Base-by-base conservation (phyloP, 106 monocot species). In the Hemerocallis citrina region DNA sequence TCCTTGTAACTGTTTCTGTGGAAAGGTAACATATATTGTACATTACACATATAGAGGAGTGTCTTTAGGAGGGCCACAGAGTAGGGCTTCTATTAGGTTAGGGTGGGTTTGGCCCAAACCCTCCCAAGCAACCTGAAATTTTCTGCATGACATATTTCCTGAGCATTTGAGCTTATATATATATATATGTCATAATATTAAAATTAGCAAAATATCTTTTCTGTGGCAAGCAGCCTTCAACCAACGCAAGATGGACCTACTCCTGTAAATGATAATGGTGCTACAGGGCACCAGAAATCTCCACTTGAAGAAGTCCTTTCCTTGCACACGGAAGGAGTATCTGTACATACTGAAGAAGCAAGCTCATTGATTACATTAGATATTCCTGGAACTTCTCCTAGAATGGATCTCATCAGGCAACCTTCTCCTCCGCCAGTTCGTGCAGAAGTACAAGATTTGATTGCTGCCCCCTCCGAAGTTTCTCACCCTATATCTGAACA, bases 381-480 rank as follows among this genome's bases (percentile, higher is more conserved):
- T 43, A 16, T 28, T 46, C 33, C 47, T 54, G 85, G 75, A 71
- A 45, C 62, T 56, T 40, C 74, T 67, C 32, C 55, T 65, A 38
- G 5, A 7, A 23, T 83, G 62, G 80, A 89, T 64, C 75, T 95
- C 35, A 52, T 70, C 55, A 72, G 73, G 62, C 68, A 95, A 49
- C 89, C 80, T 52, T 83, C 70, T 59, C 85, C 89, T 55, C 94
- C 85, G 41, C 89, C 89, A 43, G 83, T 89, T 44, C 89, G 63
- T 62, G 83, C 86, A 19, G 79, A 89, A 66, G 89, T 95, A 45
- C 74, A 89, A 49, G 89, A 83, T 41, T 59, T 88, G 52, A 63
- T 63, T 45, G 20, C 66, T 59, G 55, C 43, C 16, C 36, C 72
- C 48, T 59, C 75, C 39, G 59, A 70, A 68, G 34, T 59, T 68